Evolutionary conservation across 441 rosid species (phyloP), one percentile per base, ranked within the genome.

Genomic region (Croton laevigatus): DNA sequence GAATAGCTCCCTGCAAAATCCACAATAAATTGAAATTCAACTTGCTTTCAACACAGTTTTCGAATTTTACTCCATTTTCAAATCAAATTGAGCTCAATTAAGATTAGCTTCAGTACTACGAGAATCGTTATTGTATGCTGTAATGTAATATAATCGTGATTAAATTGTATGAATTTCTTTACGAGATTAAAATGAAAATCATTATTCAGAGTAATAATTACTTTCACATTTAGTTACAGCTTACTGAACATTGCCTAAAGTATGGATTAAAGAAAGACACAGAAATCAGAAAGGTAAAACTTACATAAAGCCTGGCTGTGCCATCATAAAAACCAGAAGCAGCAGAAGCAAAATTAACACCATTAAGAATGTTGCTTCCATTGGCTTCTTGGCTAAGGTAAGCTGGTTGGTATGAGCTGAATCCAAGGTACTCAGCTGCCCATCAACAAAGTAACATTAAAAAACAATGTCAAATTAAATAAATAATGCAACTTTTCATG

Each of bases 271-370:
- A 40, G 44, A 42, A 60, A 14, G 51, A 4, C 8, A 51, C 49
- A 67, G 59, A 14, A 27, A 53, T 40, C 19, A 62, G 54, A 71
- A 65, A 32, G 20, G 12, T 19, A 14, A 38, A 52, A 65, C 54
- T 79, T 86, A 91, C 98, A 74, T 87, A 93, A 80, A 85, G 73
- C 64, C 75, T 77, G 32, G 99, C 82, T 44, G 99, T 95, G 11
- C 83, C 78, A 73, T 91, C 97, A 37, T 74, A 88, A 42, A 81
- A 84, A 59, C 99, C 99, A 59, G 97, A 95, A 75, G 92, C 89
- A 59, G 92, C 98, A 0, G 98, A 93, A 63, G 98, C 98, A 66
- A 95, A 95, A 87, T 91, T 95, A 71, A 82, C 96, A 51, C 97
- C 99, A 1, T 76, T 86, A 65, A 91, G 75, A 73, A 91, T 77